Evolutionary conservation across 768 basidiomycete genomes (phyloP).

Genomic region (Sporobolomyces pararoseus): DNA sequence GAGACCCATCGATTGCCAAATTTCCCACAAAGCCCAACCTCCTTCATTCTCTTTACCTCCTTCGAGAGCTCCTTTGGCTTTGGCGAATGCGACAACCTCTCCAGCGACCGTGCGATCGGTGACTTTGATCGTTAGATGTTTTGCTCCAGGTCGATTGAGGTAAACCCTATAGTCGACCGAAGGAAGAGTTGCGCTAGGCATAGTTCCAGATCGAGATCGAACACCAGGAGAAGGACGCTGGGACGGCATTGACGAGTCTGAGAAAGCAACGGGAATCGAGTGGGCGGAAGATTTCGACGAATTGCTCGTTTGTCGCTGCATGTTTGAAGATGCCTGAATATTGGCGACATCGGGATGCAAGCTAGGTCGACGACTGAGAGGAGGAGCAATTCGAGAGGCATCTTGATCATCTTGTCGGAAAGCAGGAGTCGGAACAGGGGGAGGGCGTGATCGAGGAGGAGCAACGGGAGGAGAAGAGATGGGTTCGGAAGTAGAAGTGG

Average conservation of each 20-base stretch:
- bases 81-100: constrained; percentile 66
- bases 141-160: constrained; percentile 65
- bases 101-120: constrained; percentile 64
- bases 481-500: neutral
- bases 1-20: constrained; percentile 87
- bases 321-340: neutral
- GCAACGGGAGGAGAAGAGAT: neutral
- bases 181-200: neutral
- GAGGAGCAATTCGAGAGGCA: too few species aligned
- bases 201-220: neutral
- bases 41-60: constrained; percentile 54
- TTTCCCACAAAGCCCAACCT: constrained; percentile 85
- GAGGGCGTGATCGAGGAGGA: constrained; percentile 16
- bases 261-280: neutral
- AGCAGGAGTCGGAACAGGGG: neutral
- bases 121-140: constrained; percentile 65
- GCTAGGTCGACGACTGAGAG: constrained; percentile 21
- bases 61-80: constrained; percentile 64
- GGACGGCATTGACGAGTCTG: neutral
- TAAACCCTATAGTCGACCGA: constrained; percentile 57
- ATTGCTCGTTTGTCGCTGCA: neutral
- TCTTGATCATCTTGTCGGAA: neutral
- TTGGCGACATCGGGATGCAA: constrained; percentile 5
- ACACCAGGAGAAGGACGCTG: neutral
- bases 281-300: constrained; percentile 1